Base-by-base conservation (phyloP, 768 basidiomycete species). In the Daedaleopsis sinensis region DNA sequence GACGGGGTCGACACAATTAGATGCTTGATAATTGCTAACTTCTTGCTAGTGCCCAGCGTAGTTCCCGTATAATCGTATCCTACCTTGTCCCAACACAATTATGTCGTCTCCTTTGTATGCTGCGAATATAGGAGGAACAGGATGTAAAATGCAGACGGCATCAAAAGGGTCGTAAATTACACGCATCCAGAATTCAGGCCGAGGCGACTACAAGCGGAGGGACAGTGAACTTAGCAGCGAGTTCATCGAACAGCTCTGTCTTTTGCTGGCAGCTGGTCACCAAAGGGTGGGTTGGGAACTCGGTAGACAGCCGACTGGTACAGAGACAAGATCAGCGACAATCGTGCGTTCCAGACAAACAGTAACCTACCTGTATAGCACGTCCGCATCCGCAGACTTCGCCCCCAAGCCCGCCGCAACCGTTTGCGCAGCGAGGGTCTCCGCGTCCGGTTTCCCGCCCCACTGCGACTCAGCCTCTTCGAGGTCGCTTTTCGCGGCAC, bases 401-500 rank as follows among this genome's bases (percentile, higher is more conserved):
- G 78, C 56, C 2, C 80, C 84, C 42, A 93, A 74, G 6, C 87
- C 84, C 7, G 83, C 79, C 7, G 86, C 87, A 51, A 91, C 88
- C 2, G 82, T 79, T 69, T 81, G 79, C 1, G 86, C 91, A 8
- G 89, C 90, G 46, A 89, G 77, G 15, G 91, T 80, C 69, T 93
- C 91, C 49, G 81, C 73, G 67, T 90, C 85, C 11, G 67, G 66
- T 23, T 69, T 63, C n/a, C 73, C 81, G 59, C 78, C 79, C 62
- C 82, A 80, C 67, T 86, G 87, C 49, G 79, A 75, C 23, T 89
- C 71, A 13, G 91, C 86, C 71, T 93, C 91, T 65, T 91, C 89
- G 55, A 94, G 73, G 69, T 92, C 91, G 3, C 89, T 91, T 72
- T 85, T 86, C n/a, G 91, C 92, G 57, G 86, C 89, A 23, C 79